Base-by-base conservation (phyloP, 495 filamentous ascomycete genomes). In the Amniculicola lignicola region DNA sequence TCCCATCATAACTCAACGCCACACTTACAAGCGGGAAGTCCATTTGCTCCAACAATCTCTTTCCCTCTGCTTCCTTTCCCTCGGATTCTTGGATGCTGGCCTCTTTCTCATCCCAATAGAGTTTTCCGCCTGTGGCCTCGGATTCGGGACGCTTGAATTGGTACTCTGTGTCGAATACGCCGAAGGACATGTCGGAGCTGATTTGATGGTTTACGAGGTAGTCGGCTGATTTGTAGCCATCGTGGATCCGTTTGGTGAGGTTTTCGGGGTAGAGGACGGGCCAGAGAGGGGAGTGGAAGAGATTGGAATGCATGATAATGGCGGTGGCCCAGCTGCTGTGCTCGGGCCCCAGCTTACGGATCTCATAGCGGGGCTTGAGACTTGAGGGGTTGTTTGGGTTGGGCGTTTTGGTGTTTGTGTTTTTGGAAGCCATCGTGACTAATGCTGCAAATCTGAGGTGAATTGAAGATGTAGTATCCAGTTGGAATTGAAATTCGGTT, bases 161-260 rank as follows among this genome's bases (percentile, higher is more conserved):
- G 53, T 76, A 76, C 16, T 75, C 63, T 14, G 54, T 74, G 65
- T 78, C 72, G 65, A 76, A 77, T 15, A 78, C 66, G 47, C 72
- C 72, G 38, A 64, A 75, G 0, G 71, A 74, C 6, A 73, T 39
- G 28, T 73, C 74, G 19, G 69, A 73, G 18, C 61, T 59, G 38
- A 75, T 67, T 49, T 70, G 64, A 59, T 72, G 66, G 2, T 44
- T 24, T 0, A 70, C 47, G 49, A 57, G 31, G 54, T 72, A 70
- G 0, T 63, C 29, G 16, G 28, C 48, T 6, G 22, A 48, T 0
- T 47, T 14, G 12, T 58, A 61, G 9, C 53, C 7, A 0, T 43
- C 12, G 58, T 70, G 69, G 22, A 62, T 15, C 15, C 61, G 63
- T 6, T 56, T 14, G 6, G 62, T 61, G 15, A 61, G 37, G 51